These are phyloP conservation scores for Coleophoma cylindrospora DNA, from an alignment of 2,329 filamentous ascomycete species.

Conservation along the genomic window DNA sequence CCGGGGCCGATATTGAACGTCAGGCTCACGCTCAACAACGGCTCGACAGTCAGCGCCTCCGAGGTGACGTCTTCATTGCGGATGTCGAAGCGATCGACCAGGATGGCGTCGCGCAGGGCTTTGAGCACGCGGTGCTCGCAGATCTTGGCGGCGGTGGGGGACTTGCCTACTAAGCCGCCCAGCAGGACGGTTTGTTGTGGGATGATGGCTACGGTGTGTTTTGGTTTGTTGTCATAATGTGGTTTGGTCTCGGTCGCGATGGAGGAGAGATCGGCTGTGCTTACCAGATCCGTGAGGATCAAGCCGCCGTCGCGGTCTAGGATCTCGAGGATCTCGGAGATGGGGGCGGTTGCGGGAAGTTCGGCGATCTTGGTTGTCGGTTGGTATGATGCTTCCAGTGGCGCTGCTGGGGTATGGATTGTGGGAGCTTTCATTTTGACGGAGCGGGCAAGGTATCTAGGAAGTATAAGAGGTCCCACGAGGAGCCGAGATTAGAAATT, in stretches of 20 bases:
- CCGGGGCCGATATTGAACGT: constrained; percentile 24
- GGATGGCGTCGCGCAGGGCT: constrained; percentile 18
- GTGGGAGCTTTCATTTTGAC: neutral
- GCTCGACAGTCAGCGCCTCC: constrained; percentile 18
- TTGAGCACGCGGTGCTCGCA: constrained; percentile 19
- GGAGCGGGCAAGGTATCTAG: neutral
- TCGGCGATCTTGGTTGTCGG: constrained; percentile 13
- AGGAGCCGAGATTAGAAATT: no score
- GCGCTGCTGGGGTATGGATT: neutral
- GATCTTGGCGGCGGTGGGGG: constrained; percentile 18
- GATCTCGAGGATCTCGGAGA: constrained; percentile 24
- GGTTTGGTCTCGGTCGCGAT: constrained; percentile 19
- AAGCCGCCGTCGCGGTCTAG: constrained; percentile 28
- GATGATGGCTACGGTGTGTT: constrained; percentile 5
- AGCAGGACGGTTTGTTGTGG: constrained; percentile 21
- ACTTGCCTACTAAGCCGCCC: constrained; percentile 26
- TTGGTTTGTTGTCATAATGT: neutral
- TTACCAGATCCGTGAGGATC: constrained; percentile 27
- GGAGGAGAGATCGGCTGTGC: constrained; percentile 8
- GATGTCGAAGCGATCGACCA: constrained; percentile 18
- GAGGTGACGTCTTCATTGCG: constrained; percentile 16
- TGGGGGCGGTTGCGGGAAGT: constrained; percentile 19
- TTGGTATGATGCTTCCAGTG: constrained; percentile 7
- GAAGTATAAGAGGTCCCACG: no score
- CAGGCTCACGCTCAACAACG: constrained; percentile 24